These are phyloP conservation scores for Pezicula neosporulosa DNA, from an alignment of 2,329 filamentous ascomycete species.

Conservation along the genomic window DNA sequence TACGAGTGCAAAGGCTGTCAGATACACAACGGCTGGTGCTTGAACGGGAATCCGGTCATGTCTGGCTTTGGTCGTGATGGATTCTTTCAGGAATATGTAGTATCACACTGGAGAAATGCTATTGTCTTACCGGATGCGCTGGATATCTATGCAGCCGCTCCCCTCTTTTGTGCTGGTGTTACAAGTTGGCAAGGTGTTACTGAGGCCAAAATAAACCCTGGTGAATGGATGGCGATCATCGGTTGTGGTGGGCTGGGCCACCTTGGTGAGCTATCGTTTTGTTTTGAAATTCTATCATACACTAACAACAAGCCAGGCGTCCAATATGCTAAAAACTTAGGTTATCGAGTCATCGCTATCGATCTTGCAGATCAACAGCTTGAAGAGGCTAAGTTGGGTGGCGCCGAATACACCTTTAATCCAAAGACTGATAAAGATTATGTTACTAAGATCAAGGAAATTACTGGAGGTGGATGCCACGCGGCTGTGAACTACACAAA, in stretches of 20 bases:
- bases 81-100: slow-evolving; percentile 43
- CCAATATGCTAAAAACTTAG: slow-evolving; percentile 16
- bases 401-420: slow-evolving; percentile 15
- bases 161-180: slow-evolving; percentile 48
- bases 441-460: slow-evolving; percentile 11
- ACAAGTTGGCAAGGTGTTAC: slow-evolving; percentile 26
- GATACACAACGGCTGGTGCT: slow-evolving; percentile 38
- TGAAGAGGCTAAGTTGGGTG: slow-evolving; percentile 10
- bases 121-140: slow-evolving; percentile 34
- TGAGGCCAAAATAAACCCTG: slow-evolving; percentile 8
- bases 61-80: slow-evolving; percentile 40
- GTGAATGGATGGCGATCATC: slow-evolving; percentile 17
- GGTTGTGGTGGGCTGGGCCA: slow-evolving; percentile 18
- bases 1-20: slow-evolving; percentile 38
- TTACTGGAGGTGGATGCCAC: slow-evolving; percentile 14
- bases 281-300: not conserved
- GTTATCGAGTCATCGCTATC: slow-evolving; percentile 16
- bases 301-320: slow-evolving; percentile 6
- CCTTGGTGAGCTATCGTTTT: slow-evolving; percentile 7
- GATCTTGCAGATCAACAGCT: slow-evolving; percentile 14
- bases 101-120: slow-evolving; percentile 41
- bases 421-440: slow-evolving; percentile 13
- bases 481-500: slow-evolving; percentile 16
- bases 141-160: slow-evolving; percentile 33
- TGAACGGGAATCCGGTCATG: slow-evolving; percentile 34